Evolutionary conservation across 2,329 filamentous ascomycete genomes (phyloP).

Genomic region (Trichoderma sp.): DNA sequence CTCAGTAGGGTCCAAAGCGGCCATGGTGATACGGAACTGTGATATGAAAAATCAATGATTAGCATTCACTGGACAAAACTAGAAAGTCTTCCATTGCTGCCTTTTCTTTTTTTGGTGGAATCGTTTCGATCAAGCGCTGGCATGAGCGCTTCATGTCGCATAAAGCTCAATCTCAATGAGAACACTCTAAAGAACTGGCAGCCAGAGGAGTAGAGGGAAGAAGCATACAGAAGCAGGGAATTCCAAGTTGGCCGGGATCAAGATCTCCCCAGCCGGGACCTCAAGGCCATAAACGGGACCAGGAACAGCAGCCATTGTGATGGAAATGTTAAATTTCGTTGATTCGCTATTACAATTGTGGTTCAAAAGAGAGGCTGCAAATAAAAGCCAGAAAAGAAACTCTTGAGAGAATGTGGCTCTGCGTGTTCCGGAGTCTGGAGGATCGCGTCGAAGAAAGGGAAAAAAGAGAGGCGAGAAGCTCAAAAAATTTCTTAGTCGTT

Average conservation of each 20-base stretch:
- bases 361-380: constrained; percentile 11
- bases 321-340: constrained; percentile 9
- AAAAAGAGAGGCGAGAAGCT: constrained; percentile 26
- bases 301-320: constrained; percentile 59
- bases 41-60: constrained; percentile 28
- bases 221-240: constrained; percentile 80
- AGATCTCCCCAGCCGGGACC: constrained; percentile 80
- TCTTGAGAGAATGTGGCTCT: constrained; percentile 23
- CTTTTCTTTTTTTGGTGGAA: not conserved
- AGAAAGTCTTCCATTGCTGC: not conserved
- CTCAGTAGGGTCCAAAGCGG: constrained; percentile 89
- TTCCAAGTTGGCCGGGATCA: constrained; percentile 76
- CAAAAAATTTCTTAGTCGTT: constrained; percentile 26
- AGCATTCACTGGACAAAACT: constrained; percentile 29
- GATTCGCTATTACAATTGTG: not conserved
- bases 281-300: constrained; percentile 90
- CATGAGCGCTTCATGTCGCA: not conserved
- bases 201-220: not conserved
- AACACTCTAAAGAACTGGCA: not conserved
- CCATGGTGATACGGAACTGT: constrained; percentile 98
- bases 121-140: not conserved
- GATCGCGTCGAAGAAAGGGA: constrained; percentile 14
- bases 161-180: not conserved
- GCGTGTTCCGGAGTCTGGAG: constrained; percentile 3
- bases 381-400: constrained; percentile 4